Conservation (phyloP, 129 eudicot species). For the Tanacetum coccineum region DNA sequence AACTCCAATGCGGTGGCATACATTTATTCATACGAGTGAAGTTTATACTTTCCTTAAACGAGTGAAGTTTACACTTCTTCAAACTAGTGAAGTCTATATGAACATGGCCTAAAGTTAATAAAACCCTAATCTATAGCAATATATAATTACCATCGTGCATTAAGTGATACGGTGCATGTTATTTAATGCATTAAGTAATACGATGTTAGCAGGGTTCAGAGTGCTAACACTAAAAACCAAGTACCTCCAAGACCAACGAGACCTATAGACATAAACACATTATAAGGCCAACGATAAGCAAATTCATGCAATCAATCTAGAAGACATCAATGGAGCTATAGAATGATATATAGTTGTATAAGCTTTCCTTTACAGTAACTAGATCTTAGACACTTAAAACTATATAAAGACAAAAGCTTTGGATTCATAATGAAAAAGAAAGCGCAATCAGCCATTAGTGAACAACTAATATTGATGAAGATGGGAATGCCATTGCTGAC, state of each 20-base stretch:
- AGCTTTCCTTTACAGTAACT: too few relatives aligned
- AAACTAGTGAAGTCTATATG: neutral
- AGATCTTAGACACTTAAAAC: too few relatives aligned
- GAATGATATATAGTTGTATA: too few relatives aligned
- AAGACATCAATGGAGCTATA: neutral
- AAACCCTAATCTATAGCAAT: neutral
- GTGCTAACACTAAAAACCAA: neutral
- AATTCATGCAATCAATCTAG: neutral
- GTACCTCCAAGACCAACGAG: neutral
- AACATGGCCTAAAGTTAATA: neutral
- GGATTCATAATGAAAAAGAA: too few relatives aligned
- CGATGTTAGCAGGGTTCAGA: neutral
- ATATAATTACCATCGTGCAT: neutral
- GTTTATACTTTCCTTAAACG: too few relatives aligned
- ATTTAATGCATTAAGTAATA: neutral
- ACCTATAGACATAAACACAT: neutral
- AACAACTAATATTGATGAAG: too few relatives aligned
- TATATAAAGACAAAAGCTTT: too few relatives aligned
- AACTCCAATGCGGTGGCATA: neutral
- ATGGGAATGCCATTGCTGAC: too few relatives aligned
- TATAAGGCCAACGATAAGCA: neutral
- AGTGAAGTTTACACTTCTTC: neutral
- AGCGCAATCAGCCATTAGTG: too few relatives aligned
- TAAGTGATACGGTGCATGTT: neutral
- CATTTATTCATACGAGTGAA: too few relatives aligned